These are phyloP conservation scores for Neoscytalidium dimidiatum DNA, from an alignment of 2,329 filamentous ascomycete species.

Conservation along the genomic window DNA sequence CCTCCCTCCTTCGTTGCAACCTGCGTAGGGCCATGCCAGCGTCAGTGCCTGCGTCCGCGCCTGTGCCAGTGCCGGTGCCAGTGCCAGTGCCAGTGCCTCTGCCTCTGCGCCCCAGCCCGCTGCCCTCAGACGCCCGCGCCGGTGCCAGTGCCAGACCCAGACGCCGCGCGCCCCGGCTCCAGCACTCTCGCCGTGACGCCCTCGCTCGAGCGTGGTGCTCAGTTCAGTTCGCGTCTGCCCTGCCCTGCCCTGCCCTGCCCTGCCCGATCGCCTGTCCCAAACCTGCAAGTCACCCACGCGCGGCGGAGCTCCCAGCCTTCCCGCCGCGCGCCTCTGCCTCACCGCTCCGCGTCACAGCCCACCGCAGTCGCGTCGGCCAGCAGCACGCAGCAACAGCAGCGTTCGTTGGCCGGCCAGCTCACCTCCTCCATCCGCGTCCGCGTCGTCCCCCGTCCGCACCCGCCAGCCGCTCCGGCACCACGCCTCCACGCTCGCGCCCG, in stretches of 20 bases:
- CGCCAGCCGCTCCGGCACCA: neutral
- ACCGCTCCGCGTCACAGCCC: slow-evolving; percentile 12
- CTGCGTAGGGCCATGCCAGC: slow-evolving; percentile 9
- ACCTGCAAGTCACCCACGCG: slow-evolving; percentile 10
- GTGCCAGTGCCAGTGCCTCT: neutral
- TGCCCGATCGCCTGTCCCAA: slow-evolving; percentile 11
- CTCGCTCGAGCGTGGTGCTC: no score
- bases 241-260: neutral
- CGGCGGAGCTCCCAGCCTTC: slow-evolving; percentile 11
- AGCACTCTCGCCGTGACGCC: no score
- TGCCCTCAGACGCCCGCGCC: neutral
- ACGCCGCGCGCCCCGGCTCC: no score
- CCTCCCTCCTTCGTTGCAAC: slow-evolving; percentile 1
- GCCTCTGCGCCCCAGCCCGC: neutral
- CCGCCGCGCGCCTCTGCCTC: slow-evolving; percentile 8
- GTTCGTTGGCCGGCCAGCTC: slow-evolving; percentile 21
- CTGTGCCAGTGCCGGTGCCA: neutral
- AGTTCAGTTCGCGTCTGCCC: no score
- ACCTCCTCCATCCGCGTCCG: slow-evolving; percentile 8
- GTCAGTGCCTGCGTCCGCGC: neutral
- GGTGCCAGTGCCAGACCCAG: no score
- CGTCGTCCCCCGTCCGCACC: neutral
- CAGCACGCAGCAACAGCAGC: neutral
- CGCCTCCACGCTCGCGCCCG: no score
- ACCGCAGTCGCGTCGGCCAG: slow-evolving; percentile 1